phyloP scores from a whole-genome alignment of 1,284 basidiomycete species.

The Malassezia equina region DNA sequence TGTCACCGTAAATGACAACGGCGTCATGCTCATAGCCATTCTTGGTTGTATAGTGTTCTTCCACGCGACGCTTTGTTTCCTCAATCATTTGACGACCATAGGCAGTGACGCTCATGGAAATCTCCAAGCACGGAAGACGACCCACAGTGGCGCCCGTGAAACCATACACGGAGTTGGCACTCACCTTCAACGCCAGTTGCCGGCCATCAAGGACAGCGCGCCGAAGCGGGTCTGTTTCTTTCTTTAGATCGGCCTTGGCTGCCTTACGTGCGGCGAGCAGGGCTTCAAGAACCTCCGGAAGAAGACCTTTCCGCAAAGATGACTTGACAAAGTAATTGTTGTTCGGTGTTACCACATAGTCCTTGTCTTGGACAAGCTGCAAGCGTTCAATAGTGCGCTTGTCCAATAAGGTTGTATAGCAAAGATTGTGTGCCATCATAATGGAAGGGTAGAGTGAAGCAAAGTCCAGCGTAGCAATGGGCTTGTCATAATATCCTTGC shows the following conservation, averaged over 20 bases:
- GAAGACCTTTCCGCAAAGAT: conserved; percentile 37
- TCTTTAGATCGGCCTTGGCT: conserved; percentile 46
- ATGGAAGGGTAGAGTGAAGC: conserved; percentile 47
- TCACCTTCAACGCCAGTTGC: conserved; percentile 46
- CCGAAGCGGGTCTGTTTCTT: conserved; percentile 46
- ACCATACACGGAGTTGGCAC: conserved; percentile 48
- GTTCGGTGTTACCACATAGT: conserved; percentile 46
- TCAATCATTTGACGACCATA: conserved; percentile 48
- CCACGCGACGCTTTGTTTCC: conserved; percentile 40
- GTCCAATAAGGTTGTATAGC: conserved; percentile 46
- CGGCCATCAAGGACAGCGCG: conserved; percentile 46
- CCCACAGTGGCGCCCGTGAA: conserved; percentile 47
- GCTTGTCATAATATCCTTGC: conserved; percentile 46
- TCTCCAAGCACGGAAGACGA: conserved; percentile 45
- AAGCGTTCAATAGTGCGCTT: conserved; percentile 43
- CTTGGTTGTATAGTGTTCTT: conserved; percentile 41
- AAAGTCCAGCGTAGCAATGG: conserved; percentile 46
- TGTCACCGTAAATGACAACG: conserved; percentile 46
- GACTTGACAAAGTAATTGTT: conserved; percentile 45
- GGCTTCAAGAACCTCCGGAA: conserved; percentile 43
- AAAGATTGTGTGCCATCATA: conserved; percentile 48
- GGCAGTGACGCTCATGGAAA: conserved; percentile 47
- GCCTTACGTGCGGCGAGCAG: conserved; percentile 42
- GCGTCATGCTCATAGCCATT: conserved; percentile 47
- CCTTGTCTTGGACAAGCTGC: conserved; percentile 32